Percentiles rank a stretch among this genome's conserved stretches.
Conservation (phyloP, 129 eudicot genomes). For the Chrysanthemum lavandulifolium region DNA sequence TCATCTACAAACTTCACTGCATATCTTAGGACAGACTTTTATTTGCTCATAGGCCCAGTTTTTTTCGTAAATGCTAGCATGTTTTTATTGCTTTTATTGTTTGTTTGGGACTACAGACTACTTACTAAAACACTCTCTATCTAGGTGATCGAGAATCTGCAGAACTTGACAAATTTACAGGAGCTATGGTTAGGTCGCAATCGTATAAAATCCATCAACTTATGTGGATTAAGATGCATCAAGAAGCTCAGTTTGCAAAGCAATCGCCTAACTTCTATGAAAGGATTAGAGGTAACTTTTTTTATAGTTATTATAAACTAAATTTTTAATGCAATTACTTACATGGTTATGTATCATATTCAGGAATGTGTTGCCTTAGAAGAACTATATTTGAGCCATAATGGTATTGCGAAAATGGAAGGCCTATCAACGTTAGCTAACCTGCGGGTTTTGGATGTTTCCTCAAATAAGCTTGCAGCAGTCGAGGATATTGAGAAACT, state of each 20-base stretch:
- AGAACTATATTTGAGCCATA: slow-evolving; percentile 94
- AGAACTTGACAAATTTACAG: slow-evolving; percentile 64
- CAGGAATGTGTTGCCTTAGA: slow-evolving; percentile 88
- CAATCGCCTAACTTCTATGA: slow-evolving; percentile 86
- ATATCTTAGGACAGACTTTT: too few relatives aligned
- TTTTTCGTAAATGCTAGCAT: too few relatives aligned
- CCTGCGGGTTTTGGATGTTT: slow-evolving; percentile 83
- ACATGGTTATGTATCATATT: slow-evolving; percentile 7
- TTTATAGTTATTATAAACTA: background rate
- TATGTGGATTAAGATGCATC: slow-evolving; percentile 91
- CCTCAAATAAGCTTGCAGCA: slow-evolving; percentile 83
- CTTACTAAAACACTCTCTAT: slow-evolving; percentile 15
- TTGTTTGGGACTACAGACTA: background rate
- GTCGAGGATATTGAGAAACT: slow-evolving; percentile 71
- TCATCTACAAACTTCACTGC: too few relatives aligned
- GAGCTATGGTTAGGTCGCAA: slow-evolving; percentile 97
- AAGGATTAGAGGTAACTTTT: slow-evolving; percentile 75
- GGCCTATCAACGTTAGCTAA: slow-evolving; percentile 73
- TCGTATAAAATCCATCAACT: slow-evolving; percentile 70
- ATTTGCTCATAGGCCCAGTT: too few relatives aligned
- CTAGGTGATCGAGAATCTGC: slow-evolving; percentile 85
- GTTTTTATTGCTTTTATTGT: background rate
- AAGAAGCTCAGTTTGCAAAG: slow-evolving; percentile 94
- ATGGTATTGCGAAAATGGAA: slow-evolving; percentile 93
- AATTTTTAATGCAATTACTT: background rate